A percentile compares a stretch with the other conserved stretches of the same genome.
Conservation (phyloP, 495 filamentous ascomycete genomes). For the Tuber magnatum region DNA sequence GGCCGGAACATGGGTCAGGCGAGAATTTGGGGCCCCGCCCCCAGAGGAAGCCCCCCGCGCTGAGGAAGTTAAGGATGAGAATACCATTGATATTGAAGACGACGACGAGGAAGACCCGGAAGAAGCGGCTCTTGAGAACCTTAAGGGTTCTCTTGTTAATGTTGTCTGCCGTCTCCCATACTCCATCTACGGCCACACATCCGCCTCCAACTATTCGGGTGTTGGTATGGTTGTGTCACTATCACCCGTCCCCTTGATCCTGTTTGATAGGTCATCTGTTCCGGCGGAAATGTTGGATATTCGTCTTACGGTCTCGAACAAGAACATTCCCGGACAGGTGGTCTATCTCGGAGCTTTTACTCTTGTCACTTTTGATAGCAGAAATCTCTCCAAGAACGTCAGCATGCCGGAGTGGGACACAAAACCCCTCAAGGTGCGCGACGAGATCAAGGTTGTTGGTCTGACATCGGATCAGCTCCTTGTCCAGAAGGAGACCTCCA, state of each 20-base stretch:
- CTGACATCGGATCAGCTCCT: constrained; percentile 37
- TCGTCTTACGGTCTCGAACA: constrained; percentile 40
- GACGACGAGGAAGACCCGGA: constrained; percentile 39
- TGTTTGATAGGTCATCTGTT: constrained; percentile 39
- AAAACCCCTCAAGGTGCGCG: constrained; percentile 39
- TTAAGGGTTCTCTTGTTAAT: constrained; percentile 38
- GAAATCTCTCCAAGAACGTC: constrained; percentile 34
- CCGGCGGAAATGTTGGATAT: constrained; percentile 42
- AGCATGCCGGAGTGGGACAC: constrained; percentile 39
- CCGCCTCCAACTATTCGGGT: constrained; percentile 39
- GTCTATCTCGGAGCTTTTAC: constrained; percentile 40
- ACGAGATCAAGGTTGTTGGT: constrained; percentile 39
- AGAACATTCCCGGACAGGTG: constrained; percentile 38
- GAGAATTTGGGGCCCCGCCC: constrained; percentile 33
- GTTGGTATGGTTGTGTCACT: constrained; percentile 39
- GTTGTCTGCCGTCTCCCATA: constrained; percentile 41
- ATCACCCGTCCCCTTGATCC: constrained; percentile 38
- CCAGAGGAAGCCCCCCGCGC: constrained; percentile 11
- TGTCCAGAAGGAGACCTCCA: constrained; percentile 39
- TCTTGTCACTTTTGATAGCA: constrained; percentile 38
- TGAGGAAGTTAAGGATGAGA: constrained; percentile 7
- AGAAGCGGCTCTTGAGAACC: constrained; percentile 34
- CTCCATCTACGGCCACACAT: constrained; percentile 40
- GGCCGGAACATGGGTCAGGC: constrained; percentile 36
- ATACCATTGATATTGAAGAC: constrained; percentile 23